Conservation (phyloP, 345 rosid species). For the Eucalyptus guilfoylei region DNA sequence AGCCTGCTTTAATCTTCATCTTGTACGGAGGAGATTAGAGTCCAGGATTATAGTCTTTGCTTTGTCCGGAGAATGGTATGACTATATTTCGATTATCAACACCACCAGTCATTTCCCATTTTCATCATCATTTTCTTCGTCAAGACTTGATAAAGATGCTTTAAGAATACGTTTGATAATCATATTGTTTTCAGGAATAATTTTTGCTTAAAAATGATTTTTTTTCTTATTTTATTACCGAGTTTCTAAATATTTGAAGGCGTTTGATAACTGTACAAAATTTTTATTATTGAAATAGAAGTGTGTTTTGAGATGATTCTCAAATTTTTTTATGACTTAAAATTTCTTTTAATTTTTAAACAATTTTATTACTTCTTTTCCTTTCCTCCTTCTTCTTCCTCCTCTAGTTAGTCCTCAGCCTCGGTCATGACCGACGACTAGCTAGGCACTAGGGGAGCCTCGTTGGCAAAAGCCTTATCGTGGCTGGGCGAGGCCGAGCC, state of each 20-base stretch:
- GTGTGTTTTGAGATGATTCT: fast-evolving
- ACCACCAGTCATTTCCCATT: not conserved
- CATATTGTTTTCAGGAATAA: fast-evolving
- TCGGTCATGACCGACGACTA: fast-evolving
- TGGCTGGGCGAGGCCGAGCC: fast-evolving
- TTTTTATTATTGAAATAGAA: fast-evolving
- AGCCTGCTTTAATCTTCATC: not conserved
- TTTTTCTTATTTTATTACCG: too few relatives aligned
- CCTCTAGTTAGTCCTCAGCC: too few relatives aligned
- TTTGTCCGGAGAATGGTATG: not conserved
- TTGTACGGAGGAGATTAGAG: not conserved
- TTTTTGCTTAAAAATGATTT: too few relatives aligned
- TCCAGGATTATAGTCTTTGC: not conserved
- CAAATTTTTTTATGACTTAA: too few relatives aligned
- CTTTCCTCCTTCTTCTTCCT: too few relatives aligned
- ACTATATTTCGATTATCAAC: not conserved
- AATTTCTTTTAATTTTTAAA: fast-evolving
- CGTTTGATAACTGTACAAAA: fast-evolving
- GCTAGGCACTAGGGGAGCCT: too few relatives aligned
- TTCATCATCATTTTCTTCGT: not conserved
- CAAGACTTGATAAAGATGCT: not conserved
- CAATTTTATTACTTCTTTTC: too few relatives aligned
- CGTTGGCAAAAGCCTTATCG: fast-evolving
- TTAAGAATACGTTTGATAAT: fast-evolving
- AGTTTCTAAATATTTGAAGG: fast-evolving